Conservation (phyloP, 441 rosid genomes). For the Kokia cookei region DNA sequence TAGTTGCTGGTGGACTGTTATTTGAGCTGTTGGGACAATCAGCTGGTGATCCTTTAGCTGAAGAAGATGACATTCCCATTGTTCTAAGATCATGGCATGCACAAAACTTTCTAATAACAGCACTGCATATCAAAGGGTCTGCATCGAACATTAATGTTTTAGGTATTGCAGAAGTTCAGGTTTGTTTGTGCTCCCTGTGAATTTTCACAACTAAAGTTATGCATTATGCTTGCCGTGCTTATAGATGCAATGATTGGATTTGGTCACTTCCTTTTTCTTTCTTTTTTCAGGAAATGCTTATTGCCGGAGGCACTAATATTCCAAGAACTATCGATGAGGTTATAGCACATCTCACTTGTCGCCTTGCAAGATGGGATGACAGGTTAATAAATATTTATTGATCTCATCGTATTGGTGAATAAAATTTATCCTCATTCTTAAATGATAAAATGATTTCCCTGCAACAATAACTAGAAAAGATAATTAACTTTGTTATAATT, state of each 20-base stretch:
- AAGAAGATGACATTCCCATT: conserved; percentile 56
- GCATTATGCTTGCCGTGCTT: neutral
- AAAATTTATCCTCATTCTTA: neutral
- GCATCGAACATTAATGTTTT: conserved; percentile 34
- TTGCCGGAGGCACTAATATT: conserved; percentile 35
- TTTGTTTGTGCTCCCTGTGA: conserved; percentile 15
- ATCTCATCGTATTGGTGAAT: neutral
- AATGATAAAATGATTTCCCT: neutral
- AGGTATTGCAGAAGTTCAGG: conserved; percentile 62
- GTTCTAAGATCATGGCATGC: conserved; percentile 70
- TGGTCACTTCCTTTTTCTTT: neutral
- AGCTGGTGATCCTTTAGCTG: conserved; percentile 47
- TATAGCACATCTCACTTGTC: conserved; percentile 48
- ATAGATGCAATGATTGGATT: neutral
- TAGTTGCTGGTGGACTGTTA: conserved; percentile 58
- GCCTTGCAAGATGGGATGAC: conserved; percentile 67
- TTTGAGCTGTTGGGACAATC: conserved; percentile 72
- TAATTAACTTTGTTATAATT: neutral
- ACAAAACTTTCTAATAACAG: conserved; percentile 46
- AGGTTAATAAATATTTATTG: conserved; percentile 25
- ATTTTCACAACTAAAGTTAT: neutral
- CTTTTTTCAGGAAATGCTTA: conserved; percentile 42
- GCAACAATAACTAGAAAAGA: neutral
- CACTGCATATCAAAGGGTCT: conserved; percentile 48
- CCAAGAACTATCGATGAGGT: conserved; percentile 46